Base-by-base conservation (phyloP, 352 stramenopile species). In the Pythium oligandrum region DNA sequence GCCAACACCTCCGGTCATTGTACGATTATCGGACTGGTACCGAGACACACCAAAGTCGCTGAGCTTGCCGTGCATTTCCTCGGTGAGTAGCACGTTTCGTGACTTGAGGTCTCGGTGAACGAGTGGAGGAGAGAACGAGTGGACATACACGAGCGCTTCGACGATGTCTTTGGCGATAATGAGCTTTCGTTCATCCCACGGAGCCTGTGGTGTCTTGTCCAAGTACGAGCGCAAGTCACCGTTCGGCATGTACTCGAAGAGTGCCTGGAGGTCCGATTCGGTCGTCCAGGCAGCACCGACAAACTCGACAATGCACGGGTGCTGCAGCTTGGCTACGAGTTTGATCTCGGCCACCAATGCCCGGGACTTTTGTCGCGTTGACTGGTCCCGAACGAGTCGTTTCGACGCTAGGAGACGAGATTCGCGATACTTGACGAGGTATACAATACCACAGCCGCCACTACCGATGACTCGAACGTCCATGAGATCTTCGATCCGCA, bases 41-140 rank as follows among this genome's bases (percentile, higher is more conserved):
- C 53, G 53, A 5, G 53, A 53, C 17, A 52, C 47, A 30, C 53
- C 53, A 47, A 59, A 59, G 31, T 59, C 53, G 43, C 53, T 59
- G 44, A 59, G 40, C 36, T 59, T 59, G 8, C 44, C 53, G 3
- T 26, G 37, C 26, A 40, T 40, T 31, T 59, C 33, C 8, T 45
- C 44, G 36, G 10, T 62, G 6, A 66, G 32, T 4, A 66, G 40
- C 10, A 66, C 49, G 54, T 66, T 66, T 36, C 47, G 48, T 12
- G 59, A 61, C 54, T 66, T 66, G n/a, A 66, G 44, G 39, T 66
- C 59, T 26, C 59, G 59, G 37, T 66, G 59, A 44, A 62, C 51
- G 40, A 66, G 39, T 36, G 44, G 47, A 6, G 59, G 59, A 3
- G 26, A 51, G 31, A 62, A 39, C 7, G 39, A 52, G 44, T 68